phyloP scores from a whole-genome alignment of 768 basidiomycete genomes.

The Fomitopsis serialis region DNA sequence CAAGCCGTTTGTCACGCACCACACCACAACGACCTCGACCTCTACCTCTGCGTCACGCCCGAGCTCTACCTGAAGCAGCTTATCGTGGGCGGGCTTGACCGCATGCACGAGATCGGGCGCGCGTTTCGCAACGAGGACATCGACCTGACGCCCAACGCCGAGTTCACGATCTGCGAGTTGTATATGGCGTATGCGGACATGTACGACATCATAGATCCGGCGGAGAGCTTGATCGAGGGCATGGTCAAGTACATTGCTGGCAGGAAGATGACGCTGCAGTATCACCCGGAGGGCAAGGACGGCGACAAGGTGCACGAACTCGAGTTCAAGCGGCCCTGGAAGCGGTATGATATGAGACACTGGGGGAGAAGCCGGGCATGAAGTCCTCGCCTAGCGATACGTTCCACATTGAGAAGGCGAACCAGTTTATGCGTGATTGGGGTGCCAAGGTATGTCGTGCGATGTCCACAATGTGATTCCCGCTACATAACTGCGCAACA shows the following conservation, averaged over 20 bases:
- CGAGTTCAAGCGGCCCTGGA: conserved; percentile 94
- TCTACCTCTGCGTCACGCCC: conserved; percentile 95
- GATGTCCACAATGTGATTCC: neutral
- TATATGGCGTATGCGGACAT: conserved; percentile 99
- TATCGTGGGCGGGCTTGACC: conserved; percentile 93
- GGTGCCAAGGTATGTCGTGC: conserved; percentile 63
- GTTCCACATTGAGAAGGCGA: conserved; percentile 82
- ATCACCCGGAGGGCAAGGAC: conserved; percentile 93
- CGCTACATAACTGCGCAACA: conserved; percentile 23
- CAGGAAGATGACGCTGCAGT: conserved; percentile 73
- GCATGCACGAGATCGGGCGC: conserved; percentile 97
- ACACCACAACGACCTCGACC: conserved; percentile 94
- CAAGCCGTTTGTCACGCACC: conserved; percentile 98
- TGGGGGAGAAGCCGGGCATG: conserved; percentile 89
- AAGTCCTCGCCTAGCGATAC: conserved; percentile 92
- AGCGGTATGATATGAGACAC: conserved; percentile 95
- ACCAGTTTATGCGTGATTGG: conserved; percentile 81
- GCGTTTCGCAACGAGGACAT: conserved; percentile 99
- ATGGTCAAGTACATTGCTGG: conserved; percentile 83
- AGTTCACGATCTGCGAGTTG: conserved; percentile 99
- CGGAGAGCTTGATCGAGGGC: conserved; percentile 85
- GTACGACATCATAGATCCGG: conserved; percentile 97
- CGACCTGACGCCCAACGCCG: conserved; percentile 98
- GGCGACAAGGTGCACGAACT: conserved; percentile 66
- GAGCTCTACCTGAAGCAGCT: conserved; percentile 98